Evolutionary conservation across 2,329 filamentous ascomycete species (phyloP).

Genomic region (Sarocladiaceae sp.): DNA sequence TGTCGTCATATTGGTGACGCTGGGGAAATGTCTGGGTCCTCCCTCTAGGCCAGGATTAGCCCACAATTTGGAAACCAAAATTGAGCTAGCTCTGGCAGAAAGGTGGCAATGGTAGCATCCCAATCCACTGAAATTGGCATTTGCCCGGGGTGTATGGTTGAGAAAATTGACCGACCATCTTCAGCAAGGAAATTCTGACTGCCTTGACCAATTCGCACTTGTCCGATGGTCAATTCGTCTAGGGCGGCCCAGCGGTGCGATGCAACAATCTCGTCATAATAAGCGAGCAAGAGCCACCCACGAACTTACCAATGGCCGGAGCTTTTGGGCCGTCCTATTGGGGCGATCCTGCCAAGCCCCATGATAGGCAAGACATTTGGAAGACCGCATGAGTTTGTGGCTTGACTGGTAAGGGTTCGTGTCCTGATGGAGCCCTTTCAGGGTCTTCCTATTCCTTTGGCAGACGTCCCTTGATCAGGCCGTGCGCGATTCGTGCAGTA

Average conservation of each 20-base stretch:
- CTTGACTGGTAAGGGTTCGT: not conserved
- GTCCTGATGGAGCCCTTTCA: not conserved
- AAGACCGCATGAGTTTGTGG: not conserved
- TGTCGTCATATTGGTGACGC: conserved; percentile 3
- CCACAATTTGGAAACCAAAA: not conserved
- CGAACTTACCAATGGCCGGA: too few relatives aligned
- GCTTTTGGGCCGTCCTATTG: conserved; percentile 1
- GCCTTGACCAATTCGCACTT: too few relatives aligned
- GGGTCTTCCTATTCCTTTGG: not conserved
- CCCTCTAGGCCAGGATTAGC: not conserved
- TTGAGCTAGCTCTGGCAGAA: not conserved
- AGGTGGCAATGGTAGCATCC: not conserved
- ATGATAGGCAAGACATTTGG: not conserved
- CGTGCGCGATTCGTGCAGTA: not conserved
- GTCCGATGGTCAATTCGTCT: too few relatives aligned
- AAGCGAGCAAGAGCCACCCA: too few relatives aligned
- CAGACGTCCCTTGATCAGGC: too few relatives aligned
- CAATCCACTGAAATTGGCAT: too few relatives aligned
- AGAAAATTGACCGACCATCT: too few relatives aligned
- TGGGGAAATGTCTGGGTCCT: not conserved
- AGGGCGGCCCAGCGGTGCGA: too few relatives aligned
- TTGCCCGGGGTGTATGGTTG: too few relatives aligned
- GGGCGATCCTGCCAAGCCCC: not conserved
- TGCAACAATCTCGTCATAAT: too few relatives aligned
- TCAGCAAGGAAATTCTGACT: too few relatives aligned